phyloP scores from a whole-genome alignment of 257 asterid genomes.

The Nicotiana benthamiana region DNA sequence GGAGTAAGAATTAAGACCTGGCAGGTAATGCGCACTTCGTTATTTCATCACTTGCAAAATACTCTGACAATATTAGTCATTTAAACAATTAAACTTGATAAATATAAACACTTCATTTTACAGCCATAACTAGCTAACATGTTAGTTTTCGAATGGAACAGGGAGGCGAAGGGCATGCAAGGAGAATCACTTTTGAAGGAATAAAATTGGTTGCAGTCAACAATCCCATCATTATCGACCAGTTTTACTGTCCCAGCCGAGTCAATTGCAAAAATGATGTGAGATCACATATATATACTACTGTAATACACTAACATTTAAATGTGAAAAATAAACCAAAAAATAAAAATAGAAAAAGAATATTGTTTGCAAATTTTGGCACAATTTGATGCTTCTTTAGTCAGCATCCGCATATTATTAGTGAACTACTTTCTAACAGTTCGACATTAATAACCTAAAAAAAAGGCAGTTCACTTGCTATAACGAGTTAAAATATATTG shows the following conservation, averaged over 20 bases:
- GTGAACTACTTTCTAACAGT: not conserved
- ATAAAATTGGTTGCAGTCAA: slow-evolving; percentile 42
- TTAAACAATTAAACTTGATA: not conserved
- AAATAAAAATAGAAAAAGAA: not conserved
- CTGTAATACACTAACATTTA: not conserved
- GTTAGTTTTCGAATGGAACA: slow-evolving; percentile 3
- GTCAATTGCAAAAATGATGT: slow-evolving; percentile 45
- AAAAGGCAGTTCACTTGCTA: too few relatives aligned
- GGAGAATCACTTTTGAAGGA: slow-evolving; percentile 42
- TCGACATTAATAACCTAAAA: too few relatives aligned
- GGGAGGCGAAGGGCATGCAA: slow-evolving; percentile 66
- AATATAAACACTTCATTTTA: not conserved
- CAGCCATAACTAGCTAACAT: not conserved
- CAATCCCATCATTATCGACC: slow-evolving; percentile 54
- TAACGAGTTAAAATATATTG: too few relatives aligned
- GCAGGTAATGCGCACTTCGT: slow-evolving; percentile 28
- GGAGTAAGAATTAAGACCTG: slow-evolving; percentile 57
- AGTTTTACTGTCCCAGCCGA: slow-evolving; percentile 51
- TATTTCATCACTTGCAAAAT: not conserved
- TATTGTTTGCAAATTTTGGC: not conserved
- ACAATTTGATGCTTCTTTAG: not conserved
- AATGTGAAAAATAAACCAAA: not conserved
- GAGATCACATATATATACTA: slow-evolving; percentile 3
- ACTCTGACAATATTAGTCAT: not conserved
- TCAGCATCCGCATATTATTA: not conserved